A percentile compares a stretch with the other conserved stretches of the same genome.
phyloP scores from a whole-genome alignment of 192 early-diverging fungal species.

The Podila clonocystis region DNA sequence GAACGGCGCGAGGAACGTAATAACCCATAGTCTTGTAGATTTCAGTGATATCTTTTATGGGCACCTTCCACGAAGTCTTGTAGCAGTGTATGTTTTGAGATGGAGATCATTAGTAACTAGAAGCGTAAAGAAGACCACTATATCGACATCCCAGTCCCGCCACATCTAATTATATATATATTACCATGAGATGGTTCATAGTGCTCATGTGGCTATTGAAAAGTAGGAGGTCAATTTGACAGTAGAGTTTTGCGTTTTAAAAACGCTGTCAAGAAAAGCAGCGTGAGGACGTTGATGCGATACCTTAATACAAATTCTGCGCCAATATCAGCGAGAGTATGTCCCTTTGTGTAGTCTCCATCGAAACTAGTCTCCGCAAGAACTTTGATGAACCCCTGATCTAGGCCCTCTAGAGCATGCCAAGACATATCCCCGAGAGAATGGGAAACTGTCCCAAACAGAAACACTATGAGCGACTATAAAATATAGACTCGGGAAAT shows the following conservation, averaged over 20 bases:
- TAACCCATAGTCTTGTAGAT: constrained; percentile 67
- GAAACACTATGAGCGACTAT: constrained; percentile 67
- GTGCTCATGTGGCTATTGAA: constrained; percentile 26
- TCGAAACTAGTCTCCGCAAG: constrained; percentile 62
- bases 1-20: constrained; percentile 43
- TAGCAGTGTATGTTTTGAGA: neutral
- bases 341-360: constrained; percentile 58
- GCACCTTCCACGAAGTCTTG: constrained; percentile 66
- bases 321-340: constrained; percentile 69
- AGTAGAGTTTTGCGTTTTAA: too few species aligned
- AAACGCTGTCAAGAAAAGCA: constrained; percentile 9
- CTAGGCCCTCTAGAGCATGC: constrained; percentile 67
- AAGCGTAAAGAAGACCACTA: neutral
- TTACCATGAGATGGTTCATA: constrained; percentile 38
- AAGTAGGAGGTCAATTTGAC: neutral
- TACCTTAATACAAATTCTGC: constrained; percentile 73
- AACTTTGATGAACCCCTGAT: constrained; percentile 66
- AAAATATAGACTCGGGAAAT: neutral
- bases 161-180: neutral
- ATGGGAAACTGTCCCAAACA: constrained; percentile 76
- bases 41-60: constrained; percentile 67
- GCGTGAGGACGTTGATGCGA: neutral
- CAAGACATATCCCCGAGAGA: constrained; percentile 74
- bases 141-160: neutral
- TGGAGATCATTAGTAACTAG: neutral